A percentile compares a stretch with the other conserved stretches of the same genome.
Evolutionary conservation across 768 basidiomycete genomes (phyloP).

Genomic region (Phlebiopsis flavidoalba): DNA sequence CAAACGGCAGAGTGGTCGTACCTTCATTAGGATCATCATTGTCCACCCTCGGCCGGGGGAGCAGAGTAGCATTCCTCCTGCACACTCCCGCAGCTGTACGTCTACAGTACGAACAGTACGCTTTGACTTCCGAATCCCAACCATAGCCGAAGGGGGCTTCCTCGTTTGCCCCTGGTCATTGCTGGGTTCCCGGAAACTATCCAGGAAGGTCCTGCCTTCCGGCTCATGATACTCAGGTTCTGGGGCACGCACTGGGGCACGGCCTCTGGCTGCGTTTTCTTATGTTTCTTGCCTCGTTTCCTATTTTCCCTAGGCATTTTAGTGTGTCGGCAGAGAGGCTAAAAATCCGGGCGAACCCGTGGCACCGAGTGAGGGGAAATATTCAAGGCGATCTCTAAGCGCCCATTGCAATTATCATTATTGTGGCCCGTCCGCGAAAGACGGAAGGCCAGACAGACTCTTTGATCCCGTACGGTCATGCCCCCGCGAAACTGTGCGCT

Average conservation of each 20-base stretch:
- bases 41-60: constrained; percentile 35
- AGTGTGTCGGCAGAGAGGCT: not conserved
- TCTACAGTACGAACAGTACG: constrained; percentile 91
- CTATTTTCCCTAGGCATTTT: constrained; percentile 73
- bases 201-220: constrained; percentile 61
- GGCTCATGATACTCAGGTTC: constrained; percentile 3
- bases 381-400: not conserved
- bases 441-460: constrained; percentile 3
- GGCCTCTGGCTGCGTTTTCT: constrained; percentile 37
- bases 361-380: not conserved
- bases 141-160: constrained; percentile 88
- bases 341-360: not conserved
- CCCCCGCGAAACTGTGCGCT: constrained; percentile 76
- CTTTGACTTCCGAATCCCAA: constrained; percentile 88
- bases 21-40: constrained; percentile 70
- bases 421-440: constrained; percentile 3
- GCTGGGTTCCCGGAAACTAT: constrained; percentile 44
- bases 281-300: constrained; percentile 75
- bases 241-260: constrained; percentile 4
- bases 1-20: constrained; percentile 23
- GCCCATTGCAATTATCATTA: constrained; percentile 1
- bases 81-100: constrained; percentile 83
- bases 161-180: constrained; percentile 35
- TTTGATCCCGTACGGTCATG: constrained; percentile 41
- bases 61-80: constrained; percentile 50